Conservation (phyloP, 208 protist species). For the Wallacemonas rigidus region DNA sequence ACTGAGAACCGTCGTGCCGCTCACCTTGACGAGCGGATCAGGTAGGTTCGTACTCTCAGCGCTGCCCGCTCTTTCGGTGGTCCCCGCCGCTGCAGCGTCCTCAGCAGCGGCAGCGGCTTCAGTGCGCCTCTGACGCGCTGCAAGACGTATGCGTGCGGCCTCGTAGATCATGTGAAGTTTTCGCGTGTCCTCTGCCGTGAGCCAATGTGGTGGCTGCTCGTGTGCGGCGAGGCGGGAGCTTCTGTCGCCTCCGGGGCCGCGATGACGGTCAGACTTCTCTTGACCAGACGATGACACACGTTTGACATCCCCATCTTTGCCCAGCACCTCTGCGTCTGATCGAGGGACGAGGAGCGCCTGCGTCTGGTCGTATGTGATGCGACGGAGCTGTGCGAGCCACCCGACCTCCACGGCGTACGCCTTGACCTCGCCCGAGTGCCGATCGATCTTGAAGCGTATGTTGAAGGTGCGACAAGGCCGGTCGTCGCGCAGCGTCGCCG, state of each 20-base stretch:
- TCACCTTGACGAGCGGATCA: conserved; percentile 76
- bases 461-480: conserved; percentile 86
- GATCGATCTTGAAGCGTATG: conserved; percentile 81
- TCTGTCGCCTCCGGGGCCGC: too few species aligned
- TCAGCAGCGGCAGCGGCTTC: conserved; percentile 15
- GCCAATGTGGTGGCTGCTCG: conserved; percentile 47
- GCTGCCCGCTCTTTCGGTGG: neutral
- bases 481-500: conserved; percentile 84
- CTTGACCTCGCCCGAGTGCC: conserved; percentile 62
- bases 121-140: conserved; percentile 32
- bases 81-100: neutral
- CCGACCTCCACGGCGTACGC: conserved; percentile 77
- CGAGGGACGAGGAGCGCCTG: conserved; percentile 59
- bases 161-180: conserved; percentile 61
- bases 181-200: conserved; percentile 41
- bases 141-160: conserved; percentile 46
- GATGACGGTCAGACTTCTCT: too few species aligned
- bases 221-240: neutral
- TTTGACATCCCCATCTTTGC: too few species aligned
- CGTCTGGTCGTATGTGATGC: conserved; percentile 87
- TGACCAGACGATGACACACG: too few species aligned
- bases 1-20: conserved; percentile 54
- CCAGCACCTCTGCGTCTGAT: neutral
- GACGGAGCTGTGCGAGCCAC: conserved; percentile 74
- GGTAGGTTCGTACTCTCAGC: conserved; percentile 65